Evolutionary conservation across 1,139 yeast genomes (phyloP), one percentile per base, ranked within the genome.

Genomic region (Kazachstania sp.): DNA sequence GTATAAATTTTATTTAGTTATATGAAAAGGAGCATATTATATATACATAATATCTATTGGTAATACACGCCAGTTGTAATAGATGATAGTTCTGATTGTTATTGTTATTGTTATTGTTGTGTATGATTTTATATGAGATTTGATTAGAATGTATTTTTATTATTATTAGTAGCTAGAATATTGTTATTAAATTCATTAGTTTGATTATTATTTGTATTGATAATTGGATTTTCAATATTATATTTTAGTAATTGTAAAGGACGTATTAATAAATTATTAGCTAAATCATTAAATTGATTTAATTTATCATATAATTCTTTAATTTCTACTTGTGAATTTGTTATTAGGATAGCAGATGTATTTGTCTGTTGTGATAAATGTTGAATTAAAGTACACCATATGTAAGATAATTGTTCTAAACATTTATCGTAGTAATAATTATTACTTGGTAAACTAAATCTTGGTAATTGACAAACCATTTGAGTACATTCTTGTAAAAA

Each of bases 321-420:
- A 11, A 36, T 32, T 23, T 18, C 32, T n/a, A 38, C 34, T 18
- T 37, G n/a, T 16, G 15, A 40, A 32, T 15, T 32, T 23, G 8
- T 23, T 23, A 23, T 7, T 23, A 23, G 28, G 5, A 23, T 23
- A 23, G 28, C 8, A 16, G n/a, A 26, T n/a, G 36, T 32, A 32
- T 32, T 18, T 13, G 7, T 20, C 12, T 20, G 15, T 26, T 30
- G 41, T 16, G 41, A 13, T 30, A 66, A 64, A 44, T 68, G 66
- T 48, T 70, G 70, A 46, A 87, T 71, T 13, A 79, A 77, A 34
- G 81, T 74, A 46, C 77, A 69, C 86, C 95, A 86, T 13, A 94
- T 86, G 50, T 78, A 76, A 32, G 86, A 77, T 20, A 92, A 70
- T 64, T 87, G 95, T 57, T 86, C 95, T 61, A 83, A 80, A 37